phyloP scores from a whole-genome alignment of 2,329 filamentous ascomycete species.

The Leptoxyphium fumago region DNA sequence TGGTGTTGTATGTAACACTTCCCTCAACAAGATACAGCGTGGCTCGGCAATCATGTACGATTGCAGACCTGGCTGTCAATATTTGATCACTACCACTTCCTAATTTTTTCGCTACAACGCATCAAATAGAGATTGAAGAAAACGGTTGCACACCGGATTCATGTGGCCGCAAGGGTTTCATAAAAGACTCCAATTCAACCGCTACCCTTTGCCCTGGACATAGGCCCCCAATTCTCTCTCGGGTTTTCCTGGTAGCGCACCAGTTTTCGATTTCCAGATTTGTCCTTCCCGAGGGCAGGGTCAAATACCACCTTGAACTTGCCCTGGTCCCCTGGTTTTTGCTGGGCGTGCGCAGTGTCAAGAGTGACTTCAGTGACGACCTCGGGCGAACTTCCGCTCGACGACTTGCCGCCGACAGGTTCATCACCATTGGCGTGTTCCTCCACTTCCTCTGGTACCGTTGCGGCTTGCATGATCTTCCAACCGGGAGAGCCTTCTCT shows the following conservation, averaged over 20 bases:
- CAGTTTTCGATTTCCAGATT: conserved; percentile 47
- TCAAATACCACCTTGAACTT: conserved; percentile 60
- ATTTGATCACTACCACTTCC: too few species aligned
- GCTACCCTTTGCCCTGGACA: conserved; percentile 37
- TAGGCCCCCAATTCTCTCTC: conserved; percentile 83
- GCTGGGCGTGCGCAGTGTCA: background rate
- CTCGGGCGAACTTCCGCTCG: conserved; percentile 7
- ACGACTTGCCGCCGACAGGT: conserved; percentile 12
- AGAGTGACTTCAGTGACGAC: conserved; percentile 6
- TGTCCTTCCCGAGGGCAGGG: conserved; percentile 59
- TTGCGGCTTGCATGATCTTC: conserved; percentile 37
- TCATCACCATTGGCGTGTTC: conserved; percentile 15
- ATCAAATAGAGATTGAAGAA: too few species aligned
- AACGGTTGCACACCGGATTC: too few species aligned
- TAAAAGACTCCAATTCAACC: background rate
- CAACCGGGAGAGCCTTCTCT: conserved; percentile 57
- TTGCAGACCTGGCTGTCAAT: too few species aligned
- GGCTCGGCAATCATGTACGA: too few species aligned
- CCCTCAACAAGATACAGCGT: too few species aligned
- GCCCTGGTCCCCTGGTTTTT: conserved; percentile 15
- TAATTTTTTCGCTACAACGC: too few species aligned
- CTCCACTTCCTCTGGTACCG: conserved; percentile 4
- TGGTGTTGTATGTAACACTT: too few species aligned
- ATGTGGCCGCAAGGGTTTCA: too few species aligned
- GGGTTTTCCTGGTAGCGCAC: conserved; percentile 86